A percentile compares a stretch with the other conserved stretches of the same genome.
Evolutionary conservation across 2,329 filamentous ascomycete species (phyloP).

Genomic region (Chaetoscypha palmicola): DNA sequence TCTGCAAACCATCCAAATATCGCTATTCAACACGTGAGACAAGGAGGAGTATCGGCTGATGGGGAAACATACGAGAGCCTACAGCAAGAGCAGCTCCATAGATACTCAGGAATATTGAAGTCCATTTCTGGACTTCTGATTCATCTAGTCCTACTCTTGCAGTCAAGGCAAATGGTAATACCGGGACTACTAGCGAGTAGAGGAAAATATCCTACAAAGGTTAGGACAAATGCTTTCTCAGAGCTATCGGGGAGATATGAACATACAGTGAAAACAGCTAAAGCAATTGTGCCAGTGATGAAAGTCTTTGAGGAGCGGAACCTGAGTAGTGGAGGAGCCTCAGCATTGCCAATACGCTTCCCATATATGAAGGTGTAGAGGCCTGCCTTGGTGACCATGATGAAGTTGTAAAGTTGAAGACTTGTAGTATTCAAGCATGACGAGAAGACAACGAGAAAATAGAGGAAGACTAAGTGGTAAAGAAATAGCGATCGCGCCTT

Average conservation of each 20-base stretch:
- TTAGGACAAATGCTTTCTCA: not conserved
- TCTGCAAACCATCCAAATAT: conserved; percentile 52
- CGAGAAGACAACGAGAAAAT: too few relatives aligned
- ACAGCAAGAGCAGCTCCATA: conserved; percentile 62
- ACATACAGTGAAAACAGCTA: conserved; percentile 25
- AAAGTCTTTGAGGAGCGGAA: conserved; percentile 24
- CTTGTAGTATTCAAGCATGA: too few relatives aligned
- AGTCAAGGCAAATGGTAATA: conserved; percentile 61
- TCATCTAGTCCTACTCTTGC: conserved; percentile 44
- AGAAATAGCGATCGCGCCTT: too few relatives aligned
- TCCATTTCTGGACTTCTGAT: conserved; percentile 57
- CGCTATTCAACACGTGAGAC: conserved; percentile 24
- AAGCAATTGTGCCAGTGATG: conserved; percentile 21
- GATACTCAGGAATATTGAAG: conserved; percentile 63
- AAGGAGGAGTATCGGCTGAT: too few relatives aligned
- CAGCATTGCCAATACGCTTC: conserved; percentile 19
- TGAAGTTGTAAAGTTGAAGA: too few relatives aligned
- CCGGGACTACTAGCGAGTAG: conserved; percentile 59
- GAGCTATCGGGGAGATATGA: not conserved
- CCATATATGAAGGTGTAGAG: conserved; percentile 24
- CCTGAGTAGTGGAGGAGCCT: conserved; percentile 19
- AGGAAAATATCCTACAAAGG: conserved; percentile 47
- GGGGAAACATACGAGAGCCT: conserved; percentile 31
- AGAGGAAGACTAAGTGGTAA: too few relatives aligned
- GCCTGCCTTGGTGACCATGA: conserved; percentile 19